Base-by-base conservation (phyloP, 2,329 filamentous ascomycete genomes). In the Aureobasidium namibiae region DNA sequence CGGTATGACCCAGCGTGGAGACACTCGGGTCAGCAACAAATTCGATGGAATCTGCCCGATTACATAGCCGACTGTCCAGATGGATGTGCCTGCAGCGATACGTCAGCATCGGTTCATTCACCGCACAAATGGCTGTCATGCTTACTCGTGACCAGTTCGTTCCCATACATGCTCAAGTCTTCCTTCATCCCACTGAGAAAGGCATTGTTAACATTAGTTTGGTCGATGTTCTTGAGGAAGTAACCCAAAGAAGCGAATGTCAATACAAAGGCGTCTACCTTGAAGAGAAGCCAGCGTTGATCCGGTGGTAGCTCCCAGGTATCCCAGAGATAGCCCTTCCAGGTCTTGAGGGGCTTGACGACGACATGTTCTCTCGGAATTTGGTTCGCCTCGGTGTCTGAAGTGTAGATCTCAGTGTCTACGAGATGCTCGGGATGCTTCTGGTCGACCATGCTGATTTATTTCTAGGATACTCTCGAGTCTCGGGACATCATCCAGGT, bases 111-210 rank as follows among this genome's bases (percentile, higher is more conserved):
- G 10, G 9, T n/a, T 29, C 16, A 10, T 10, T 10, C 5, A 31
- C 10, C 5, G 11, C 2, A 18, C 4, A n/a, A 21, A 21, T 33
- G 14, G 21, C 18, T 26, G 24, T 24, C 39, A 23, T 42, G 9
- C 52, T 44, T 11, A 56, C 52, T 56, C 2, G 52, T 56, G 10
- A 56, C 52, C 10, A 74, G 68, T 56, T 75, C 71, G 33, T 75
- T 75, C 3, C 73, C 73, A 34, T 66, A 64, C 61, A 74, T 72
- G 26, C 64, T 57, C 29, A 75, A 62, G 52, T 75, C 72, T 62
- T 75, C 73, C 61, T 70, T 69, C 73, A 76, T 76, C 5, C 74
- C 73, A 48, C 69, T 66, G 13, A 76, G 70, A 56, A 73, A 76
- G 9, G 74, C 74, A 65, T 76, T 76, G 60, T 71, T 73, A 34